Base-by-base conservation (phyloP, 805 yeast species). In the Candida sakaeoensis region DNA sequence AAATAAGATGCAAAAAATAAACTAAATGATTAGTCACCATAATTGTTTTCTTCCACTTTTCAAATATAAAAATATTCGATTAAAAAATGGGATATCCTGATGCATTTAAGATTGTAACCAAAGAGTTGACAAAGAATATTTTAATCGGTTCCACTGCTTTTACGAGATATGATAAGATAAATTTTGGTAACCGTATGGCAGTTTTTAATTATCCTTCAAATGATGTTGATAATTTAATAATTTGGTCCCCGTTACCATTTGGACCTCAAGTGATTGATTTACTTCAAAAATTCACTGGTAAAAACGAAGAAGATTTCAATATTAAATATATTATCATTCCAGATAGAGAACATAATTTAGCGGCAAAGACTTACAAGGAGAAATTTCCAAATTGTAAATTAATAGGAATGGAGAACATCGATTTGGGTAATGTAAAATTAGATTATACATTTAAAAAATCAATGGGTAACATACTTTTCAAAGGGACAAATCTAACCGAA, bases 271-370 rank as follows among this genome's bases (percentile, higher is more conserved):
- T 75, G 5, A 60, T 61, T 17, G 58, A 59, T 27, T 66, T 74
- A 1, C 44, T 79, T 41, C 46, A 54, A 24, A 44, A 61, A 15
- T 49, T 60, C 8, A 53, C 63, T 1, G 64, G 63, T 4, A 60
- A 60, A 14, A 56, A 64, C 1, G 57, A 58, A 34, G 3, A 7
- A 3, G 27, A 36, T 14, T 36, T 26, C 22, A 15, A 36, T 27
- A 65, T 79, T 29, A 55, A 72, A 2, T 73, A 77, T 45, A 61
- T 79, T 26, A 66, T 83, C 30, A 67, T 82, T 34, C 87, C 88
- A 2, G 85, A 82, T 51, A 51, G 47, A 23, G 84, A 79, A 46
- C 89, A 82, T 52, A 78, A 84, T 1, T 60, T 82, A 76, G 85
- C 82, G 2, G 75, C 80, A 9, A 52, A 57, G 18, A 70, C 74